A percentile compares a stretch with the other conserved stretches of the same genome.
These are phyloP conservation scores for Cyclostephanos tholiformis DNA, from an alignment of 108 stramenopile species.

Conservation along the genomic window DNA sequence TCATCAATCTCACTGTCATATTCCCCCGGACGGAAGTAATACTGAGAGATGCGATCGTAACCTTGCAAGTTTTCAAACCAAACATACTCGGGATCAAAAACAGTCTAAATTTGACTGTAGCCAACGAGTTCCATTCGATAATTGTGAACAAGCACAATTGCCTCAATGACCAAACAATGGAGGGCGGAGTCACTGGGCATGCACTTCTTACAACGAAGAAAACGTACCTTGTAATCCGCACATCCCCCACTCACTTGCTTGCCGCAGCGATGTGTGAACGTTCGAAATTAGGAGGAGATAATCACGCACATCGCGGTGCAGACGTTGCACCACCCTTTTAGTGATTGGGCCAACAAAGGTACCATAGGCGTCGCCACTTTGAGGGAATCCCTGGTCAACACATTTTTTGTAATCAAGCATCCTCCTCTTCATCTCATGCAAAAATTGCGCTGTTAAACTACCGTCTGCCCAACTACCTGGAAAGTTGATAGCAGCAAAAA, in stretches of 20 bases:
- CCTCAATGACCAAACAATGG: conserved; percentile 10
- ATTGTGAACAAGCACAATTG: conserved; percentile 15
- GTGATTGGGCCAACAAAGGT: conserved; percentile 12
- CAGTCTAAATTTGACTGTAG: conserved; percentile 1
- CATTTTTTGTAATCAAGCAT: conserved; percentile 5
- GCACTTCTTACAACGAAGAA: conserved; percentile 13
- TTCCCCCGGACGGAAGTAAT: conserved; percentile 6
- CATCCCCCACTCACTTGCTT: conserved; percentile 25
- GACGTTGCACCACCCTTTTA: not conserved
- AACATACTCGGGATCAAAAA: conserved; percentile 27
- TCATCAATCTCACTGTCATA: not conserved
- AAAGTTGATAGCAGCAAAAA: conserved; percentile 13
- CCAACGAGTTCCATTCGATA: conserved; percentile 16
- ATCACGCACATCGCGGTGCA: conserved; percentile 16
- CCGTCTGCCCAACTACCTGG: conserved; percentile 20
- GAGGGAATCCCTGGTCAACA: conserved; percentile 3
- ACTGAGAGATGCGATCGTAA: conserved; percentile 3
- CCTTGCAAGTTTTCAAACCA: conserved; percentile 2
- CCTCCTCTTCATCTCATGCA: not conserved
- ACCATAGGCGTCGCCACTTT: not conserved
- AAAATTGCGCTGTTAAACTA: conserved; percentile 3
- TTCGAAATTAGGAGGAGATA: conserved; percentile 1
- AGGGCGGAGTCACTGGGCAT: not conserved
- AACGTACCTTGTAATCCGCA: conserved; percentile 7
- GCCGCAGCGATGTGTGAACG: conserved; percentile 11